phyloP scores from a whole-genome alignment of 2,329 filamentous ascomycete genomes.

The Hypomyces perniciosus region DNA sequence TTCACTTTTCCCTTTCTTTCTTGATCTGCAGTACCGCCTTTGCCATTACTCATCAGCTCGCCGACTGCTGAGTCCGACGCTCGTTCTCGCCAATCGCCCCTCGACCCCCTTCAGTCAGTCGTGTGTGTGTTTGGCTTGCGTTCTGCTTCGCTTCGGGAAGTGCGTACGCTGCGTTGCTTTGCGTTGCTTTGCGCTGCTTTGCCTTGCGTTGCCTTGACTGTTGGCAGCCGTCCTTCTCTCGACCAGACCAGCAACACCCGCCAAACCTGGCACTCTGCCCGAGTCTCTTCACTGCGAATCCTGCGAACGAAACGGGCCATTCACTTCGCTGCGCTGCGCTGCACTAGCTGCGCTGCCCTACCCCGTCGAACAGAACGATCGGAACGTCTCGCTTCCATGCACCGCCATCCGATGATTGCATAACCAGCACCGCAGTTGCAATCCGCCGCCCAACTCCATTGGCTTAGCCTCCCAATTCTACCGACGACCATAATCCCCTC shows the following conservation, averaged over 20 bases:
- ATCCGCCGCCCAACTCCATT: neutral
- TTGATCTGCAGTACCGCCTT: neutral
- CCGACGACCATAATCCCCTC: neutral
- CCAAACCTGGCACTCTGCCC: neutral
- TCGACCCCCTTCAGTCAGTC: neutral
- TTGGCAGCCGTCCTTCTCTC: neutral
- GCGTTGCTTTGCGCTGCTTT: too few relatives aligned
- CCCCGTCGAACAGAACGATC: neutral
- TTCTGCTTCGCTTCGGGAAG: too few relatives aligned
- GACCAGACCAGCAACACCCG: neutral
- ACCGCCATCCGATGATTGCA: slow-evolving; percentile 9
- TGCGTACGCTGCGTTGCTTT: too few relatives aligned
- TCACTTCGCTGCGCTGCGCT: neutral
- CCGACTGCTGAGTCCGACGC: neutral
- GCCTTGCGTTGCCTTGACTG: neutral
- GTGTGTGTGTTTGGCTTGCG: neutral
- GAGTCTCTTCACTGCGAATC: neutral
- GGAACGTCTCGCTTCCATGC: slow-evolving; percentile 2
- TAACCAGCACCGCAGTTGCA: slow-evolving; percentile 7
- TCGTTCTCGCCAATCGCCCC: neutral
- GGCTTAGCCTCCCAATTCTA: slow-evolving; percentile 1
- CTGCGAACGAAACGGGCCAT: slow-evolving; percentile 1
- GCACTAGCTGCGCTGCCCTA: neutral
- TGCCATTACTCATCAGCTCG: neutral
- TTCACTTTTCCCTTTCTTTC: neutral